These are phyloP conservation scores for Excoecaria cochinchinensis DNA, from an alignment of 345 rosid species.

Conservation along the genomic window DNA sequence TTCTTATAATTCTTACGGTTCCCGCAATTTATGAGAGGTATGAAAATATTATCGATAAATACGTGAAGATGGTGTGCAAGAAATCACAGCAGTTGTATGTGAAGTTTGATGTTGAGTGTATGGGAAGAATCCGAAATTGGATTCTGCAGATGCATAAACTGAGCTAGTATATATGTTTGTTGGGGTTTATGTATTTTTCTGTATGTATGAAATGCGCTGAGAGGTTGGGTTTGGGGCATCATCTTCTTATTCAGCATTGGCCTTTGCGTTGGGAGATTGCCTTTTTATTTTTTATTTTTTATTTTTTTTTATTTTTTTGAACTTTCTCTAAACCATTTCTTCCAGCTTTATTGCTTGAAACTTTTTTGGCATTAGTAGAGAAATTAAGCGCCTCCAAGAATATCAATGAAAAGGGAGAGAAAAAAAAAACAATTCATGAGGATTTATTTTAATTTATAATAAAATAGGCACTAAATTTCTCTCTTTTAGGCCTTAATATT, in stretches of 20 bases:
- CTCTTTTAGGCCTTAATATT: no score
- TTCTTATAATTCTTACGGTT: slow-evolving; percentile 56
- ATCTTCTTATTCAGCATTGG: slow-evolving; percentile 8
- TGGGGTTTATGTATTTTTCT: neutral
- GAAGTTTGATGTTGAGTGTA: slow-evolving; percentile 39
- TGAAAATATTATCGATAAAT: slow-evolving; percentile 52
- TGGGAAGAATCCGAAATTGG: slow-evolving; percentile 45
- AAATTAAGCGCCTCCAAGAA: neutral
- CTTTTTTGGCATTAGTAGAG: neutral
- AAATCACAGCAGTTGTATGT: slow-evolving; percentile 43
- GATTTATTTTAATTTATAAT: no score
- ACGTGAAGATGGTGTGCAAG: slow-evolving; percentile 27
- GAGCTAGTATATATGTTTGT: slow-evolving; percentile 31
- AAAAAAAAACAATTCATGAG: neutral
- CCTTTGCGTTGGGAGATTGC: slow-evolving; percentile 15
- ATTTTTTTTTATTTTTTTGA: neutral
- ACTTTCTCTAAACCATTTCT: neutral
- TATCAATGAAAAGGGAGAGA: neutral
- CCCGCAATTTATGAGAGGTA: slow-evolving; percentile 78
- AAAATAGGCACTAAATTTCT: no score
- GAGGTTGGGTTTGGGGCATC: neutral
- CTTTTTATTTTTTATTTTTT: neutral
- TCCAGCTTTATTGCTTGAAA: slow-evolving; percentile 35
- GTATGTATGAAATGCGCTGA: neutral
- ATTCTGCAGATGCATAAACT: slow-evolving; percentile 55